Evolutionary conservation across 2,329 filamentous ascomycete species (phyloP), one percentile per base, ranked within the genome.

Genomic region (Thelonectria rubi): DNA sequence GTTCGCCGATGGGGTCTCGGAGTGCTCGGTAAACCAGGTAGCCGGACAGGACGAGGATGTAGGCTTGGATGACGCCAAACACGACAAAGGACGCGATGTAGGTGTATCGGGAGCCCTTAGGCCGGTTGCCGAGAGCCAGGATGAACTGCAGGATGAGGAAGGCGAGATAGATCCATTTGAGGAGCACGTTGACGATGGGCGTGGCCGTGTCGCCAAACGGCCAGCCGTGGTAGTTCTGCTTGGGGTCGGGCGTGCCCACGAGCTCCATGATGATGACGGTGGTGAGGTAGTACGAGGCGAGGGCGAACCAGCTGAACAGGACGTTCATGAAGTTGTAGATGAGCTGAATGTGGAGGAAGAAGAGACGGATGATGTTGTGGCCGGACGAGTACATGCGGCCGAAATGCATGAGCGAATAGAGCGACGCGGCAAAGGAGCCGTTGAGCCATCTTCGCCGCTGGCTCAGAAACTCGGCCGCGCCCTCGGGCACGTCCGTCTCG

Each of bases 351-450:
- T 70, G 68, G 2, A 70, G 53, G 62, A 70, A 70, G 26, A 70
- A 64, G 46, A 70, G 64, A 6, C 68, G 68, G 9, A 70, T 26
- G 11, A 70, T 49, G 42, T 65, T 70, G 3, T 70, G 68, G 5
- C 68, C 68, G 6, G 68, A 70, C 21, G 63, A 58, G 14, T 70
- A 70, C 40, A 70, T 59, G 37, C 68, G 64, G 0, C 64, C 66
- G 14, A 70, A 70, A 32, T 70, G 68, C 64, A 70, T 70, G 4
- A 70, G 58, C 8, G 68, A 70, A 53, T 70, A 70, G 17, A 70
- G 64, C 37, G 68, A 70, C 45, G 69, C 69, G 11, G 68, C 68
- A 6, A 70, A 70, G 5, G 68, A 70, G 32, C 68, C 68, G 2
- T 70, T 70, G 8, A 70, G 56, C 68, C 68, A 70, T 48, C 68